These are phyloP conservation scores for Picea mariana DNA, from an alignment of 83 land plant species.

Conservation along the genomic window DNA sequence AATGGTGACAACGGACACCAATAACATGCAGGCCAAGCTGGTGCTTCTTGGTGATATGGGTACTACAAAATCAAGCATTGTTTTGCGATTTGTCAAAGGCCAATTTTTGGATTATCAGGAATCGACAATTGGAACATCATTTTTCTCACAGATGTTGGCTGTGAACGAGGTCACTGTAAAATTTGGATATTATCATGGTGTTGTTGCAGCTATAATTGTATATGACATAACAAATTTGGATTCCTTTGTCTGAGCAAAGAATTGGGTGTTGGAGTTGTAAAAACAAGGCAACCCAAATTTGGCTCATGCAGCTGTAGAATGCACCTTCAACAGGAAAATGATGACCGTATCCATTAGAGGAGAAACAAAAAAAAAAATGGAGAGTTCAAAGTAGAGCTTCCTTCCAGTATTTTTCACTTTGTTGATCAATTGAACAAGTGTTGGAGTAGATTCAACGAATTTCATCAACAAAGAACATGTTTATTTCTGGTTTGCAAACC, in stretches of 20 bases:
- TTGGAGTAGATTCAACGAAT: no score
- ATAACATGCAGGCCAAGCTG: no score
- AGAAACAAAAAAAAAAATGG: no score
- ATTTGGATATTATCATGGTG: slow-evolving; percentile 86
- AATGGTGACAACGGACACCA: no score
- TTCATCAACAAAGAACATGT: no score
- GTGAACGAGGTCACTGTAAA: slow-evolving; percentile 78
- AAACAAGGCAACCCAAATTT: slow-evolving; percentile 62
- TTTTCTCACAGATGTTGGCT: slow-evolving; percentile 81
- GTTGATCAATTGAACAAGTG: no score
- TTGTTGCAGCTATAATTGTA: slow-evolving; percentile 82
- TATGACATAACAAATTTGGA: slow-evolving; percentile 79
- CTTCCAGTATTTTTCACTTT: no score
- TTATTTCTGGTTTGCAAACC: no score
- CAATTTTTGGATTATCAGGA: slow-evolving; percentile 69
- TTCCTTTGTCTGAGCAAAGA: slow-evolving; percentile 88
- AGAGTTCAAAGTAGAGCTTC: no score
- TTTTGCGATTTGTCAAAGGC: slow-evolving; percentile 74
- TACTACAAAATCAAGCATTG: slow-evolving; percentile 78
- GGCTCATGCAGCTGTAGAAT: no score
- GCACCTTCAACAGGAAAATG: no score
- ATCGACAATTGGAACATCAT: slow-evolving; percentile 87
- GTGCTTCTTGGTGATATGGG: slow-evolving; percentile 89
- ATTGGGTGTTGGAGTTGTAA: slow-evolving; percentile 95
- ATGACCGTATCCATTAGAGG: no score